Percentiles rank a stretch among this genome's conserved stretches.
These are phyloP conservation scores for Suhomyces anneliseae DNA, from an alignment of 1,139 yeast genomes.

Conservation along the genomic window DNA sequence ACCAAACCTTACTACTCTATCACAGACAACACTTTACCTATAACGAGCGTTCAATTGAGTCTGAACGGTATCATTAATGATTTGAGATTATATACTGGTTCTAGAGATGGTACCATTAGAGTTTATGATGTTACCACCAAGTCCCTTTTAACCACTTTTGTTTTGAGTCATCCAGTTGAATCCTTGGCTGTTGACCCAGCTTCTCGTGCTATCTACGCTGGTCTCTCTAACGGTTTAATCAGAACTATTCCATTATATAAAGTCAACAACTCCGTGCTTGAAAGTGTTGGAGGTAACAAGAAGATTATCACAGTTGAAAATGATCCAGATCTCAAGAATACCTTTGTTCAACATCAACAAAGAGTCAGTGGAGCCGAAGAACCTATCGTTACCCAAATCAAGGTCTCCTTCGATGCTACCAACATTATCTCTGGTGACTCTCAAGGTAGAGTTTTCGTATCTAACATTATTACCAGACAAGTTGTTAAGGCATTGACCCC, in stretches of 20 bases:
- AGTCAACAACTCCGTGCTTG: slow-evolving; percentile 46
- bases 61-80: slow-evolving; percentile 54
- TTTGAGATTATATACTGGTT: slow-evolving; percentile 65
- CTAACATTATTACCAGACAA: slow-evolving; percentile 79
- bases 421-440: slow-evolving; percentile 71
- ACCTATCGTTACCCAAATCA: slow-evolving; percentile 47
- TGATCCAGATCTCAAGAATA: slow-evolving; percentile 50
- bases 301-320: slow-evolving; percentile 51
- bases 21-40: slow-evolving; percentile 74
- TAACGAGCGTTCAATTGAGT: slow-evolving; percentile 61
- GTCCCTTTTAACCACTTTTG: slow-evolving; percentile 65
- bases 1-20: slow-evolving; percentile 51
- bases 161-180: slow-evolving; percentile 58
- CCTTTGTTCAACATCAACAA: slow-evolving; percentile 60
- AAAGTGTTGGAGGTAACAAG: slow-evolving; percentile 57
- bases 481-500: slow-evolving; percentile 65
- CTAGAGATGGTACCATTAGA: slow-evolving; percentile 75
- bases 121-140: slow-evolving; percentile 52
- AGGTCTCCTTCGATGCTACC: slow-evolving; percentile 76
- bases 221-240: slow-evolving; percentile 63
- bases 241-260: slow-evolving; percentile 58
- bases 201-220: slow-evolving; percentile 72
- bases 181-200: slow-evolving; percentile 78
- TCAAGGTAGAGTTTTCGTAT: slow-evolving; percentile 62
- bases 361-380: slow-evolving; percentile 10